Percentiles rank a stretch among this genome's conserved stretches.
These are phyloP conservation scores for Hapsidospora chrysogenum DNA, from an alignment of 495 filamentous ascomycete genomes.

Conservation along the genomic window DNA sequence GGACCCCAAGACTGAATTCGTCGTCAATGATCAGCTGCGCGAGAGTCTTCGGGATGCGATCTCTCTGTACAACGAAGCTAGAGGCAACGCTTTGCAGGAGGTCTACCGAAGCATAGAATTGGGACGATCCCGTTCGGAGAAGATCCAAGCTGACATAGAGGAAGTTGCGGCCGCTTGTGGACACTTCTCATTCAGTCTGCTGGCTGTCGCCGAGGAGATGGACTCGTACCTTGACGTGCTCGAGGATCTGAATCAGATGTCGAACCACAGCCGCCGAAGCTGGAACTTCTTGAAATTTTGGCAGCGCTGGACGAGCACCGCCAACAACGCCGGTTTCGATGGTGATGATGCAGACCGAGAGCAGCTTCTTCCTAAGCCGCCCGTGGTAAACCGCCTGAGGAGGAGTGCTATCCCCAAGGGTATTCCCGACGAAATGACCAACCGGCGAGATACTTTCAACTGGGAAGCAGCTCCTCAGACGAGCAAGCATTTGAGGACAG, in stretches of 20 bases:
- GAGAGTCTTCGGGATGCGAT: conserved; percentile 66
- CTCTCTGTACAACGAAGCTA: conserved; percentile 54
- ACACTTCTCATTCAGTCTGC: conserved; percentile 79
- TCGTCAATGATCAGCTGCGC: conserved; percentile 60
- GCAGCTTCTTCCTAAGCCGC: conserved; percentile 18
- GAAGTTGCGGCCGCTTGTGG: conserved; percentile 93
- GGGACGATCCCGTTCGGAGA: conserved; percentile 42
- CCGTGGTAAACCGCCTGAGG: conserved; percentile 13
- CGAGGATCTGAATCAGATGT: conserved; percentile 60
- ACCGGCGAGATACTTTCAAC: conserved; percentile 20
- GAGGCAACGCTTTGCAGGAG: conserved; percentile 54
- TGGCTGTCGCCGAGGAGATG: conserved; percentile 82
- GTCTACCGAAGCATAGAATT: conserved; percentile 66
- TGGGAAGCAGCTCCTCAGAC: conserved; percentile 23
- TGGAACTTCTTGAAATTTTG: conserved; percentile 88
- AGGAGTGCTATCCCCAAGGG: conserved; percentile 29
- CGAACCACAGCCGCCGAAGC: conserved; percentile 41
- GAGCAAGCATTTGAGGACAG: conserved; percentile 14
- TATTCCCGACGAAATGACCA: conserved; percentile 25
- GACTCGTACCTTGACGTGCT: conserved; percentile 64
- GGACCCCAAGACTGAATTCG: conserved; percentile 45
- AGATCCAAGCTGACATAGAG: conserved; percentile 82
- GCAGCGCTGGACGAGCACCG: conserved; percentile 21
- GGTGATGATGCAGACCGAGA: conserved; percentile 34
- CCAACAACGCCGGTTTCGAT: conserved; percentile 9